Conservation (phyloP, 345 rosid genomes). For the Populus nigra region DNA sequence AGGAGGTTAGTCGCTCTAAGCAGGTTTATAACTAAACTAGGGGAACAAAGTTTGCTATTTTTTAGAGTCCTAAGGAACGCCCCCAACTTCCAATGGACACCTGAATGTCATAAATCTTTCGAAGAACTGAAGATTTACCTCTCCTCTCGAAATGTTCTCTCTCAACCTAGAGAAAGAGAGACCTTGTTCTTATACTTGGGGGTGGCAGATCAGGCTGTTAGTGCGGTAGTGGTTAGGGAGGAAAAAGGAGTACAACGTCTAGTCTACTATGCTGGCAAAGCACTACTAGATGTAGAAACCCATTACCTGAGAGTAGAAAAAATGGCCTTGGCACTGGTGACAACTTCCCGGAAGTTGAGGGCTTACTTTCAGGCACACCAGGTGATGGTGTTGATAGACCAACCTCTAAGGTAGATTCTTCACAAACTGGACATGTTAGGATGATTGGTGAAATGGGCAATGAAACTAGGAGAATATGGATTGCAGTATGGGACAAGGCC, state of each 20-base stretch:
- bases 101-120: too few relatives aligned
- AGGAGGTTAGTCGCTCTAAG: too few relatives aligned
- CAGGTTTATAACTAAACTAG: too few relatives aligned
- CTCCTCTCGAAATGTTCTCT: too few relatives aligned
- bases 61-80: too few relatives aligned
- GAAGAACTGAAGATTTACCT: too few relatives aligned
- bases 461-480: neutral
- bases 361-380: neutral
- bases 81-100: too few relatives aligned
- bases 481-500: neutral
- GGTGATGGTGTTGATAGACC: neutral
- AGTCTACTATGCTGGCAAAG: neutral
- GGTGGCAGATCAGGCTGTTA: rapidly evolving
- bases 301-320: neutral
- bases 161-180: neutral
- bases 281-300: neutral
- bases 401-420: neutral
- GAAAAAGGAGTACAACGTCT: neutral
- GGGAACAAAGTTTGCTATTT: too few relatives aligned
- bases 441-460: neutral
- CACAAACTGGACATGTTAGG: too few relatives aligned
- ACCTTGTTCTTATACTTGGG: neutral
- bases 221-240: neutral
- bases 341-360: rapidly evolving
- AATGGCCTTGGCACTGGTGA: neutral